phyloP scores from a whole-genome alignment of 495 filamentous ascomycete species.

The Stereocaulon alpinum region DNA sequence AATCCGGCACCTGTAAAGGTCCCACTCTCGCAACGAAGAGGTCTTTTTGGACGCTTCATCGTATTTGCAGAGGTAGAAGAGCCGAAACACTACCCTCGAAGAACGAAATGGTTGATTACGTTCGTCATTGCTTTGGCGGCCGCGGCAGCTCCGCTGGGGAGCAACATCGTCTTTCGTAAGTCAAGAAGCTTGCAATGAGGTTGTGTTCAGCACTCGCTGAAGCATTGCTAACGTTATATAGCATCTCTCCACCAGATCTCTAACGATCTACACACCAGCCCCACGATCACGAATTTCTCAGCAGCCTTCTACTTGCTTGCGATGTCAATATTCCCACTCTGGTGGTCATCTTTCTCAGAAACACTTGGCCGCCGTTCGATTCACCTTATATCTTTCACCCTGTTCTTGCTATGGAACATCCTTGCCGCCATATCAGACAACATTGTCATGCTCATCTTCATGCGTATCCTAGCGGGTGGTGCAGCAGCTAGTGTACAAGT shows the following conservation, averaged over 20 bases:
- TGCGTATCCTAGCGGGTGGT: constrained; percentile 73
- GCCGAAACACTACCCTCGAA: constrained; percentile 59
- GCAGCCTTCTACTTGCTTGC: constrained; percentile 82
- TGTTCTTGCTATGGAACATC: constrained; percentile 71
- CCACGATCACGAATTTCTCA: constrained; percentile 71
- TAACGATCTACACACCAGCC: constrained; percentile 49
- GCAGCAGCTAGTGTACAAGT: constrained; percentile 78
- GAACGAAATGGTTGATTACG: constrained; percentile 80
- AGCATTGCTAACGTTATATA: constrained; percentile 19
- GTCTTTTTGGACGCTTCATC: constrained; percentile 60
- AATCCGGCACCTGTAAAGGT: constrained; percentile 38
- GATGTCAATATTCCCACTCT: constrained; percentile 86
- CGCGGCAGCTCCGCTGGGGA: constrained; percentile 72
- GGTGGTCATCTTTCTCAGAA: constrained; percentile 92
- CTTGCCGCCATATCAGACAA: constrained; percentile 62
- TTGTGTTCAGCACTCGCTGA: constrained; percentile 4
- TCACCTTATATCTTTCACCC: constrained; percentile 69
- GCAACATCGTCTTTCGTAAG: constrained; percentile 75
- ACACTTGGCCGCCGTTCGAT: constrained; percentile 72
- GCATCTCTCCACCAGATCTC: constrained; percentile 66
- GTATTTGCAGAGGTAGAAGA: constrained; percentile 75
- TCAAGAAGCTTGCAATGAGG: constrained; percentile 3
- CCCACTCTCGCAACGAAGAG: constrained; percentile 57
- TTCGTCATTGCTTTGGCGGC: constrained; percentile 66
- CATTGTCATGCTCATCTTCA: constrained; percentile 76